Evolutionary conservation across 2,329 filamentous ascomycete genomes (phyloP), one percentile per base, ranked within the genome.

Genomic region (Leptosphaerulina australis): DNA sequence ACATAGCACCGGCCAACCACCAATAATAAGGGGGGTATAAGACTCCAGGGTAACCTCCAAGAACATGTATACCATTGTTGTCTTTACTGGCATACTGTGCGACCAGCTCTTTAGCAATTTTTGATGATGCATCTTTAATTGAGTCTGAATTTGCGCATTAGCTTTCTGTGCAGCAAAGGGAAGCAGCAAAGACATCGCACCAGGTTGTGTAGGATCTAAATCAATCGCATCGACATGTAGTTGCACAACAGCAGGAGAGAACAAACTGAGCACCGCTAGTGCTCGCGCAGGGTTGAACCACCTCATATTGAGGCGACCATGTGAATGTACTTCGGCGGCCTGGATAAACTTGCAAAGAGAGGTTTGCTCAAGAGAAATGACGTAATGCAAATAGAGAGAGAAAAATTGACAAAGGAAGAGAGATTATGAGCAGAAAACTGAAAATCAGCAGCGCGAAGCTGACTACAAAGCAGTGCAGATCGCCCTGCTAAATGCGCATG

Each of bases 1-100:
- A 83, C 77, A 92, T 84, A 48, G 88, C 88, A 43, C 88, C 88
- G 9, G 80, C 87, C 73, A 88, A 87, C 89, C 85, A 91, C 80
- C 80, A 83, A 67, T 80, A 82, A 59, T 81, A 81, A 14, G 81
- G 81, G 60, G 18, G 79, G 75, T 41, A 83, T 54, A 66, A 15
- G 14, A 69, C 50, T 40, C 63, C 60, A 8, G 61, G 77, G 29
- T 80, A 80, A 1, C 79, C 77, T 15, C 76, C 73, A 14, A 62
- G 51, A 12, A 63, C 53, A 34, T 59, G 55, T 7, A 55, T 33
- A 52, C 81, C 77, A 24, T 78, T 79, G n/a, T 77, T 74, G 22
- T 74, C 62, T 44, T 79, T 77, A 20, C 75, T 77, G 0, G 76
- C 79, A 58, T 84, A 84, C 55, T 79, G 80, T 20, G 67, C 71